Percentiles rank a stretch among this genome's conserved stretches.
Evolutionary conservation across 495 filamentous ascomycete species (phyloP).

Genomic region (Penicillium turbatum): DNA sequence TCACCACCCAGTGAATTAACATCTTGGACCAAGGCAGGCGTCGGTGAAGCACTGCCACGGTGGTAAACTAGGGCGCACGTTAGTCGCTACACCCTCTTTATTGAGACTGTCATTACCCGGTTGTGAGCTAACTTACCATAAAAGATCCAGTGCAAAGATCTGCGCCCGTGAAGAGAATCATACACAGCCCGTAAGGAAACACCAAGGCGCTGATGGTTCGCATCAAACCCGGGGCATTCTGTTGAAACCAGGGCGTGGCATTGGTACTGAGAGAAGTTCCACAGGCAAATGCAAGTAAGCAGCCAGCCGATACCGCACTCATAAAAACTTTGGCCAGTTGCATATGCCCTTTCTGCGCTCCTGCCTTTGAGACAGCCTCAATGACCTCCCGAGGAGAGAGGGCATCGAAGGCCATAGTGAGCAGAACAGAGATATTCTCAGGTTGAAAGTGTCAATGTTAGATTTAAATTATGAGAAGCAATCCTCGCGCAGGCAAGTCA

Average conservation of each 20-base stretch:
- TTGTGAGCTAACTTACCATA: constrained; percentile 38
- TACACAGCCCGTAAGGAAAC: constrained; percentile 55
- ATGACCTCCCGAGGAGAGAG: constrained; percentile 45
- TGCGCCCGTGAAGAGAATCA: constrained; percentile 56
- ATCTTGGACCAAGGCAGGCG: constrained; percentile 47
- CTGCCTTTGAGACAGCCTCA: constrained; percentile 42
- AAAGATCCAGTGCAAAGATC: constrained; percentile 58
- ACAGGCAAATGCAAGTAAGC: constrained; percentile 50
- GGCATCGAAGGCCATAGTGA: constrained; percentile 30
- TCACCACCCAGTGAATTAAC: constrained; percentile 52
- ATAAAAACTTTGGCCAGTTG: constrained; percentile 51
- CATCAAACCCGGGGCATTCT: constrained; percentile 57
- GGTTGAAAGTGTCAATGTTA: too few species aligned
- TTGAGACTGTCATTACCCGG: too few species aligned
- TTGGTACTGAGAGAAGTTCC: constrained; percentile 50
- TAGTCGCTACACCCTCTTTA: neutral
- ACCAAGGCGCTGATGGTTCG: constrained; percentile 51
- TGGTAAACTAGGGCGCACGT: constrained; percentile 41
- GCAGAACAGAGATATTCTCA: neutral
- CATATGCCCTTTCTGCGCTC: constrained; percentile 50
- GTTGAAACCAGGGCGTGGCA: constrained; percentile 54
- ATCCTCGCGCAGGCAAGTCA: neutral
- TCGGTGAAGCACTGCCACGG: constrained; percentile 50
- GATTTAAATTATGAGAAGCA: neutral
- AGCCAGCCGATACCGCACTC: constrained; percentile 51